Evolutionary conservation across 2,329 filamentous ascomycete species (phyloP).

Genomic region (Phyllosticta citribraziliensis): DNA sequence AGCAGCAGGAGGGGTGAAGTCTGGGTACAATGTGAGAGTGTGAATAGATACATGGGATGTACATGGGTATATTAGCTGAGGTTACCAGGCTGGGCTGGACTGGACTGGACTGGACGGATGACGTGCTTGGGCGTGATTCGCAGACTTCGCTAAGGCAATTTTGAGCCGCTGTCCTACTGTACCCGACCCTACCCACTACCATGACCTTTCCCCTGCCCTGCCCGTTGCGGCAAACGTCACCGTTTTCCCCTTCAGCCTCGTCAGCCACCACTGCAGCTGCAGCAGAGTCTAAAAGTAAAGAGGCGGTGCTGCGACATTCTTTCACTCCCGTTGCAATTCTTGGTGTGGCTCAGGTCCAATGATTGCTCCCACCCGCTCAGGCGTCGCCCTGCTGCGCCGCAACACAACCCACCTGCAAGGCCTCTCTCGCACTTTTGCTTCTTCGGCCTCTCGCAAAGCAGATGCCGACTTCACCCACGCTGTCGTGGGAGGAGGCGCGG

Average conservation of each 20-base stretch:
- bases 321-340: not conserved
- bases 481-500: conserved; percentile 60
- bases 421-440: not conserved
- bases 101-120: not conserved
- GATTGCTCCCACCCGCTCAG: not conserved
- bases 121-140: not conserved
- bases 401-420: not conserved
- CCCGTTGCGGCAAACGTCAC: not conserved
- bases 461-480: conserved; percentile 54
- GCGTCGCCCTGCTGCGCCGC: not conserved
- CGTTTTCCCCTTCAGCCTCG: not conserved
- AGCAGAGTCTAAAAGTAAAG: not conserved
- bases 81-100: too few relatives aligned
- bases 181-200: too few relatives aligned
- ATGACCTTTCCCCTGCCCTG: too few relatives aligned
- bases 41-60: not conserved
- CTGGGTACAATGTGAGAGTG: not conserved
- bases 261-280: not conserved
- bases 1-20: too few relatives aligned
- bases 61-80: too few relatives aligned
- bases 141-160: not conserved
- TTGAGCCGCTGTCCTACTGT: not conserved
- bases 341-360: not conserved
- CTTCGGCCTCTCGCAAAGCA: not conserved
- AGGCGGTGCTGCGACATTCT: too few relatives aligned